Base-by-base conservation (phyloP, 164 flowering plant species). In the Cinnamomum chago region DNA sequence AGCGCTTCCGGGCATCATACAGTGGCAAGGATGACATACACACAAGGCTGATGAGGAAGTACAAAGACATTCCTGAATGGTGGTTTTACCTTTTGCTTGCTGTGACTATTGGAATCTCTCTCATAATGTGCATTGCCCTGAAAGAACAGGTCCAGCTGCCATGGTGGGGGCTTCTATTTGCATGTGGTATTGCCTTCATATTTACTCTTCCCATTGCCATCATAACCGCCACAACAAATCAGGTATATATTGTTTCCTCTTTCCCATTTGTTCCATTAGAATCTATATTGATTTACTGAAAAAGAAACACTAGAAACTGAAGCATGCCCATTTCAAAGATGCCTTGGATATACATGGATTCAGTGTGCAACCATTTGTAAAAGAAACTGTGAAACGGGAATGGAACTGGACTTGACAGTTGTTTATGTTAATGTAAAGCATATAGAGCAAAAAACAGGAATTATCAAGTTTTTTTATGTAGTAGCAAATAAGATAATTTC, bases 191-290 rank as follows among this genome's bases (percentile, higher is more conserved):
- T 33, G 97, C 95, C 10, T 78, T 86, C 14, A 30, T 75, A 11
- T 92, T 93, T 75, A 91, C 97, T 11, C 95, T 93, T 35, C 98
- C 98, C 2, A 76, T 93, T 68, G 86, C 90, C 79, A 84, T 92
- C 73, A 93, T 93, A 1, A 88, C 92, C 12, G 98, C 98, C 74
- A 93, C 98, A 11, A 93, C 98, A 4, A 93, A 93, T 76, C 92
- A 85, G 92, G 98, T 88, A 67, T 51, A n/a, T 20, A 20, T 17
- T 24, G 17, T 18, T 68, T 5, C 14, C 33, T 25, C 67, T 20
- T 50, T 35, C 69, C 18, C 30, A 6, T 64, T 23, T 64, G 10
- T 27, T 66, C 35, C 69, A 30, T 30, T 20, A 55, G 60, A 17
- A 3, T 55, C 60, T 15, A 55, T 55, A 14, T 20, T 14, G 60